A percentile compares a stretch with the other conserved stretches of the same genome.
Evolutionary conservation across 106 monocot genomes (phyloP).

Genomic region (Agapanthus africanus): DNA sequence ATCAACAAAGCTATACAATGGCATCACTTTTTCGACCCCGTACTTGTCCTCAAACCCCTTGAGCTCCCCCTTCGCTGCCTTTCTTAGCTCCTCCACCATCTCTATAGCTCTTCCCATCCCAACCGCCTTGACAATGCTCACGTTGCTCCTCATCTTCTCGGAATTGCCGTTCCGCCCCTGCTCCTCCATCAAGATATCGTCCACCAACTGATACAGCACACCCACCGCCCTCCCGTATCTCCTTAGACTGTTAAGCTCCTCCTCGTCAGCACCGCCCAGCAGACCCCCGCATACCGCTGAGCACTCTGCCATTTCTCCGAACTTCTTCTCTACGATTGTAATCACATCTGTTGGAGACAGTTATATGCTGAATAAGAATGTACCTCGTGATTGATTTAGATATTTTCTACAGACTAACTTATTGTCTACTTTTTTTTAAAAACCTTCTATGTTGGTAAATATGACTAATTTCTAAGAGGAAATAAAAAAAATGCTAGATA

Average conservation of each 20-base stretch:
- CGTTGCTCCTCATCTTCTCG: slow-evolving; percentile 71
- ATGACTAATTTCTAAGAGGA: too few relatives aligned
- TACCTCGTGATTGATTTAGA: too few relatives aligned
- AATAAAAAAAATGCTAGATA: too few relatives aligned
- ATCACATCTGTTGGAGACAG: too few relatives aligned
- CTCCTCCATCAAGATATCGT: slow-evolving; percentile 60
- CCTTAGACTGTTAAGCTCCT: slow-evolving; percentile 42
- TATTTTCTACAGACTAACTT: too few relatives aligned
- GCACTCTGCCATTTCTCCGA: slow-evolving; percentile 78
- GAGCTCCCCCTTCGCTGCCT: slow-evolving; percentile 46
- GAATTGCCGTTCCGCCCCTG: slow-evolving; percentile 14
- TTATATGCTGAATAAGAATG: too few relatives aligned
- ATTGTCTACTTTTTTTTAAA: too few relatives aligned
- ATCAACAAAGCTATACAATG: slow-evolving; percentile 69
- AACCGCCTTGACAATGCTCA: slow-evolving; percentile 42
- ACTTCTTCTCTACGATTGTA: slow-evolving; percentile 61
- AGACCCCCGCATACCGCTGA: slow-evolving; percentile 70
- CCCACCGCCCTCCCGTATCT: slow-evolving; percentile 67
- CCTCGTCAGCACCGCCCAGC: slow-evolving; percentile 49
- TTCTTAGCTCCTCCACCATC: slow-evolving; percentile 49
- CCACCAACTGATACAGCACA: slow-evolving; percentile 63
- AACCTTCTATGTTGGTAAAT: too few relatives aligned
- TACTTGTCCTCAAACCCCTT: slow-evolving; percentile 35
- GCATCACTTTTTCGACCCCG: slow-evolving; percentile 50
- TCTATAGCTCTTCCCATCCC: slow-evolving; percentile 59